A percentile compares a stretch with the other conserved stretches of the same genome.
Evolutionary conservation across 2,329 filamentous ascomycete genomes (phyloP).

Genomic region (Didymella lethalis): DNA sequence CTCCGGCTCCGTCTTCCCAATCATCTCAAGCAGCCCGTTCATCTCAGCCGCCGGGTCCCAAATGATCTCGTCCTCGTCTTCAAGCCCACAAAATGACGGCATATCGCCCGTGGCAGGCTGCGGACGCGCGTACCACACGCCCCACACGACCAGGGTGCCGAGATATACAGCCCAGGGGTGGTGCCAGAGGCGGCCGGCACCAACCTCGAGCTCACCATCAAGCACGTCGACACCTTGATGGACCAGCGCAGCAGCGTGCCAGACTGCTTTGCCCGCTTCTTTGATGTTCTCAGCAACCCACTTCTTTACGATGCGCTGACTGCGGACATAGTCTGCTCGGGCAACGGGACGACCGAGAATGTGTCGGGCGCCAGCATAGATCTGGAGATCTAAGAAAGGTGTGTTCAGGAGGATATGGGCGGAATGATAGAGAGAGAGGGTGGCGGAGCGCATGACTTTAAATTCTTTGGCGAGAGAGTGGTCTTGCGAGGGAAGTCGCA

Average conservation of each 20-base stretch:
- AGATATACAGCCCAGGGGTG: conserved; percentile 70
- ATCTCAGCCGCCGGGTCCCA: conserved; percentile 62
- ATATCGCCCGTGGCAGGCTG: conserved; percentile 9
- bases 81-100: conserved; percentile 15
- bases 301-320: conserved; percentile 59
- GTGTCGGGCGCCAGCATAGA: conserved; percentile 66
- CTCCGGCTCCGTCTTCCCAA: conserved; percentile 52
- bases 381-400: conserved; percentile 68
- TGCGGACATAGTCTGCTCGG: conserved; percentile 60
- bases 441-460: conserved; percentile 58
- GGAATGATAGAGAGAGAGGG: conserved; percentile 65
- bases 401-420: conserved; percentile 65
- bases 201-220: conserved; percentile 54
- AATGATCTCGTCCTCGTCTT: conserved; percentile 58
- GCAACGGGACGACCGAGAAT: conserved; percentile 66
- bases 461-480: conserved; percentile 53
- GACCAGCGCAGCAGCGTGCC: conserved; percentile 64
- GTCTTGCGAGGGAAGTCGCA: conserved; percentile 37
- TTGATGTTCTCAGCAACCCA: conserved; percentile 54
- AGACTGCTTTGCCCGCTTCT: conserved; percentile 57
- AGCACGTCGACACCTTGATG: conserved; percentile 60
- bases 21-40: conserved; percentile 53
- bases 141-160: conserved; percentile 66
- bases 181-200: conserved; percentile 63
- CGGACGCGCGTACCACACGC: conserved; percentile 59